Conservation (phyloP, 306 rosid species). For the Vachellia pachyceras region DNA sequence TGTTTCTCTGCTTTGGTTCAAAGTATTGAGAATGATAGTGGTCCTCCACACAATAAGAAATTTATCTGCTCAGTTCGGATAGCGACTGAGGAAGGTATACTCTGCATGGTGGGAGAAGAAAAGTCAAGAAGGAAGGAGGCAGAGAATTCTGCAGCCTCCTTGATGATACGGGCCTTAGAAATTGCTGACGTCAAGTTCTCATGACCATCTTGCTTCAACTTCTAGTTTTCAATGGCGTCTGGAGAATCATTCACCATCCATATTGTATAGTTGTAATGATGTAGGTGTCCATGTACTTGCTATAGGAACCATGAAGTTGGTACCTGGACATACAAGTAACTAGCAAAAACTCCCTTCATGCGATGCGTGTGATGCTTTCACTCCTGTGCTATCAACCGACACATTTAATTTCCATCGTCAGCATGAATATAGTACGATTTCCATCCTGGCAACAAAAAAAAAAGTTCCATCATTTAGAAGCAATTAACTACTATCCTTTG, state of each 20-base stretch:
- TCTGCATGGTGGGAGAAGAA: slow-evolving; percentile 35
- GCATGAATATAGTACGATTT: too few species aligned
- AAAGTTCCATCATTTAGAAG: too few species aligned
- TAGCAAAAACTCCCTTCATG: too few species aligned
- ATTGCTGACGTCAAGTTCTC: slow-evolving; percentile 36
- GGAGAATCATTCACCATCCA: not conserved
- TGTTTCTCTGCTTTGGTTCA: slow-evolving; percentile 25
- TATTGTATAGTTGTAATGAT: not conserved
- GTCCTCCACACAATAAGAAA: slow-evolving; percentile 63
- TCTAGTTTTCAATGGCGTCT: not conserved
- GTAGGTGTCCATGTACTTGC: not conserved
- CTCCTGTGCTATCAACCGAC: too few species aligned
- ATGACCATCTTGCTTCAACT: not conserved
- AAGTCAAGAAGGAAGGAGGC: slow-evolving; percentile 58
- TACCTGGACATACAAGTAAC: not conserved
- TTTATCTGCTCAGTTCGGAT: slow-evolving; percentile 56
- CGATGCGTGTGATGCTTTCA: too few species aligned
- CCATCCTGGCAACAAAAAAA: too few species aligned
- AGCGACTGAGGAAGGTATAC: slow-evolving; percentile 29
- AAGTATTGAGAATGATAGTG: slow-evolving; percentile 61
- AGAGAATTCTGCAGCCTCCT: slow-evolving; percentile 75
- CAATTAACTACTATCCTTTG: too few species aligned
- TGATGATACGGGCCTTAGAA: slow-evolving; percentile 59
- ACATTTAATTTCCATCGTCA: too few species aligned
- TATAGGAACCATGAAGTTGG: too few species aligned